These are phyloP conservation scores for Chlamydomonas sp. DNA, from an alignment of 139 green algal genomes.

Conservation along the genomic window DNA sequence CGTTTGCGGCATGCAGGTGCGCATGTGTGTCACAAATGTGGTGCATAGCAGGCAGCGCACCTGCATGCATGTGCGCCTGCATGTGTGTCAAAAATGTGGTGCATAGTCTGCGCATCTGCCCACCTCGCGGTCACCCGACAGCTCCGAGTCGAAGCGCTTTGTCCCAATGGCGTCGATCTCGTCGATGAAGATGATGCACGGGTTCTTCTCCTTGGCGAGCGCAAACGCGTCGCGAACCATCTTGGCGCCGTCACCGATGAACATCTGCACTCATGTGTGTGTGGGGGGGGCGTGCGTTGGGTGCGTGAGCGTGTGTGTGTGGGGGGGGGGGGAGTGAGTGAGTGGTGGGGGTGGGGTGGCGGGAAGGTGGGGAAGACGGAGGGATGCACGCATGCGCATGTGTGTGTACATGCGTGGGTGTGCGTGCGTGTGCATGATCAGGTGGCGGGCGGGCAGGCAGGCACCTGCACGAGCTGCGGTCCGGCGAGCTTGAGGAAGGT, in stretches of 20 bases:
- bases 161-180: constrained; percentile 81
- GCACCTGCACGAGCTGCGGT: constrained; percentile 79
- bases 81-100: background rate
- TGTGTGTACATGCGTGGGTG: no score
- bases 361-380: no score
- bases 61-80: no score
- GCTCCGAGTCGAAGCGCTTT: constrained; percentile 59
- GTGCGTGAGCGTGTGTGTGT: no score
- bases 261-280: no score
- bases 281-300: no score
- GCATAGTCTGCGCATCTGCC: background rate
- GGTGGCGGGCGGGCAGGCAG: no score
- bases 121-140: background rate
- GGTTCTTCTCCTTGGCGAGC: constrained; percentile 97
- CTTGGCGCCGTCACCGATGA: constrained; percentile 98
- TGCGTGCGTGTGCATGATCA: no score
- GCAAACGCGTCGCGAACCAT: constrained; percentile 96
- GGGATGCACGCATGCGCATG: no score
- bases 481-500: constrained; percentile 98
- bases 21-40: background rate
- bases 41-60: no score
- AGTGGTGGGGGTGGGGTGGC: no score
- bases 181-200: constrained; percentile 99
- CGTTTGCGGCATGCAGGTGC: background rate
- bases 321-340: no score